Base-by-base conservation (phyloP, 23 red algal genomes). In the Gracilariopsis chorda region DNA sequence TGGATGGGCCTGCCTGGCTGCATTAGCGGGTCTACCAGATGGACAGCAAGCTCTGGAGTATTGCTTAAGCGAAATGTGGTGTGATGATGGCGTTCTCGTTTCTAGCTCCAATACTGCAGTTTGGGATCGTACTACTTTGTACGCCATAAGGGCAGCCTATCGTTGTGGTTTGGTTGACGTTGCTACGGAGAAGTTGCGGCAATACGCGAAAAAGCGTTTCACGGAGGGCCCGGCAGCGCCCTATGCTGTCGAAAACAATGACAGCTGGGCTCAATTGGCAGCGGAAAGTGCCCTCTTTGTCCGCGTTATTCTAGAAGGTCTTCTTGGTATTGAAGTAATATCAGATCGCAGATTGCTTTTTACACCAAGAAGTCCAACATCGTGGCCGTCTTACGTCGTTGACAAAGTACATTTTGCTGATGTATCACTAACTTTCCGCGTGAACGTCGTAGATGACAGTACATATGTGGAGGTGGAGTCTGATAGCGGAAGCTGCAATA, bases 201-300 rank as follows among this genome's bases (percentile, higher is more conserved):
- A 58, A 9, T 93, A 49, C 20, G 53, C 60, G 0, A 53, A 62
- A 21, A 23, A 29, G 36, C 59, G 78, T 25, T 44, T 67, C 28
- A 29, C 44, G 29, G 13, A 58, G 13, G 29, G 49, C 4, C 53
- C 28, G 20, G 28, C 80, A 7, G 35, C 78, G n/a, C 80, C 78
- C 4, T 86, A 46, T 59, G 78, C 80, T 43, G 90, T 83, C 28
- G 90, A 84, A 43, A 85, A 93, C 39, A 59, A 84, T 76, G 78
- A 93, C 30, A 83, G 75, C 44, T 57, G 64, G 53, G 80, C 80
- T 28, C 90, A 83, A 30, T 57, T 93, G 36, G 43, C 90, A 24
- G 90, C 71, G 9, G 90, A 93, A 68, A 93, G 90, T 86, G 90
- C 77, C 7, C 39, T 93, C 35, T 67, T 83, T 41, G 48, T 77